Conservation (phyloP, 495 filamentous ascomycete genomes). For the Hypoxylon perforatum region DNA sequence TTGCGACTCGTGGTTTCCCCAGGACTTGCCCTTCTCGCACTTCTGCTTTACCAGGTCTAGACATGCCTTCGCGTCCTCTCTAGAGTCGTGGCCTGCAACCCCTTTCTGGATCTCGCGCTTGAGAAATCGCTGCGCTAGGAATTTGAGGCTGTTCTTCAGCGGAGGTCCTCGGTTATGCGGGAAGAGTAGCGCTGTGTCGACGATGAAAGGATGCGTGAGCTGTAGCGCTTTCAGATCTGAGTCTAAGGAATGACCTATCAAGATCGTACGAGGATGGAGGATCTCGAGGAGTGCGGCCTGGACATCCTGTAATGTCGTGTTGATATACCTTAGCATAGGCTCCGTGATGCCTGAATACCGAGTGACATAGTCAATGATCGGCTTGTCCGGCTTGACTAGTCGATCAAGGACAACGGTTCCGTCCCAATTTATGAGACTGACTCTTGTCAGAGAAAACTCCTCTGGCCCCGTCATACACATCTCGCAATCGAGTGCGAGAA, state of each 20-base stretch:
- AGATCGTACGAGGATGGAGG: slow-evolving; percentile 77
- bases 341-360: slow-evolving; percentile 90
- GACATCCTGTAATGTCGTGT: slow-evolving; percentile 85
- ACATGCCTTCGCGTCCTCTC: slow-evolving; percentile 91
- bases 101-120: slow-evolving; percentile 82
- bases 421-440: slow-evolving; percentile 88
- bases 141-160: slow-evolving; percentile 81
- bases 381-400: slow-evolving; percentile 87
- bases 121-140: slow-evolving; percentile 81
- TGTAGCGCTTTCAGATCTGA: slow-evolving; percentile 86
- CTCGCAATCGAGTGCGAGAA: slow-evolving; percentile 91
- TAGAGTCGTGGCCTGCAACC: slow-evolving; percentile 79
- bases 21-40: slow-evolving; percentile 87
- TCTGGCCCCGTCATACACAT: slow-evolving; percentile 88
- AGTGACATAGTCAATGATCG: slow-evolving; percentile 91
- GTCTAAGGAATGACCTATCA: slow-evolving; percentile 92
- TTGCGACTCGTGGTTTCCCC: slow-evolving; percentile 79
- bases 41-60: slow-evolving; percentile 95
- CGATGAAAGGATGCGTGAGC: slow-evolving; percentile 88
- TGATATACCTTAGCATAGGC: slow-evolving; percentile 80
- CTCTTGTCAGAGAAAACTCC: slow-evolving; percentile 82
- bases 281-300: slow-evolving; percentile 79
- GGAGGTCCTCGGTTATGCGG: slow-evolving; percentile 64
- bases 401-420: slow-evolving; percentile 85
- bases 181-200: slow-evolving; percentile 89